phyloP scores from a whole-genome alignment of 1,139 yeast species.

The Nadsonia starkeyi-henricii region DNA sequence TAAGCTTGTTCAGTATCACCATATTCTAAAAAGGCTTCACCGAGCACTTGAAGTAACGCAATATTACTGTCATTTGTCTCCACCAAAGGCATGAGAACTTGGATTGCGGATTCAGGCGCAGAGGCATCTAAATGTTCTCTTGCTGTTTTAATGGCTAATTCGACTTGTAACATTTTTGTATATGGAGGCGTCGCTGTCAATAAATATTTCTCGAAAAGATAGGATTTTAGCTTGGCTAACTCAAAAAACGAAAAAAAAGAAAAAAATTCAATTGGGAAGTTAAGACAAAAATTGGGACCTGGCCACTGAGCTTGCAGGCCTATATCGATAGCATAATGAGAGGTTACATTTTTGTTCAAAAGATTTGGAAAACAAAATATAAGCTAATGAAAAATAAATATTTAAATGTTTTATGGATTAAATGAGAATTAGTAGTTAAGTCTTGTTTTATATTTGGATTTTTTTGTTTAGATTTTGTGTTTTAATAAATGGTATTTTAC shows the following conservation, averaged over 20 bases:
- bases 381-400: too few relatives aligned
- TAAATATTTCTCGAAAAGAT: not conserved
- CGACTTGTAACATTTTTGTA: not conserved
- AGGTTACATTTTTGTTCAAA: not conserved
- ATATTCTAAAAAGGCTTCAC: conserved; percentile 66
- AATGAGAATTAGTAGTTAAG: not conserved
- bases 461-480: too few relatives aligned
- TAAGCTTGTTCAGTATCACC: conserved; percentile 72
- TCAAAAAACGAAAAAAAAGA: not conserved
- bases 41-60: conserved; percentile 36
- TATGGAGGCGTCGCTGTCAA: not conserved
- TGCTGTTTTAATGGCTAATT: not conserved
- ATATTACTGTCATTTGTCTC: conserved; percentile 4
- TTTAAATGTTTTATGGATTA: too few relatives aligned
- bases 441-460: not conserved
- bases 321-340: too few relatives aligned
- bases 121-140: not conserved
- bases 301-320: too few relatives aligned
- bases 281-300: too few relatives aligned
- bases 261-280: not conserved
- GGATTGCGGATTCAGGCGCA: conserved; percentile 1
- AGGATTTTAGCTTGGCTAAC: not conserved
- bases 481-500: too few relatives aligned
- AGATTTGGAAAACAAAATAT: too few relatives aligned
- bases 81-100: conserved; percentile 5